Base-by-base conservation (phyloP, 345 rosid genomes). In the Corchorus olitorius region DNA sequence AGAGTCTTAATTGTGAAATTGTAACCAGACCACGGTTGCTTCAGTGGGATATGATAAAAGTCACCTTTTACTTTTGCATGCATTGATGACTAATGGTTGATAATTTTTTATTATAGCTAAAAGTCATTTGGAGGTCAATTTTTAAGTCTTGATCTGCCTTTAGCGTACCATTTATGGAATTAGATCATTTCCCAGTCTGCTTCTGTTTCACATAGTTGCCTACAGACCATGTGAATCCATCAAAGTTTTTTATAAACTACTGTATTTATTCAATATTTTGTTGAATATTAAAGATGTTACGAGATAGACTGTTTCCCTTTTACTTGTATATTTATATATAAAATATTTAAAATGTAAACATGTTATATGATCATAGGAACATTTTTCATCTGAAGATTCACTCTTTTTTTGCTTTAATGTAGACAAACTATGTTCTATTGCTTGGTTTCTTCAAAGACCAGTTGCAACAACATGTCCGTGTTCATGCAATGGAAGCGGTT, bases 401-500 rank as follows among this genome's bases (percentile, higher is more conserved):
- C 75, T 49, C 20, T 56, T 70, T 82, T 62, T 37, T 37, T 27
- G 56, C 78, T 81, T 77, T 81, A 69, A 27, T 87, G 86, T 80
- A 93, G 94, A 86, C 94, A 56, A 93, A 93, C 83, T 93, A 91
- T 80, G 89, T 86, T 77, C 84, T 93, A 27, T 74, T 91, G 75
- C 89, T 91, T 77, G 89, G 93, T 81, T 85, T 92, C 75, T 87
- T 93, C 62, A 93, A 89, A 89, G 96, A 93, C 16, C 93, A 93
- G 84, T 83, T 93, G 79, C 96, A 91, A 78, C 94, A 93, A 77
- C 97, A 93, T 72, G 94, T 93, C 53, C 88, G 96, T 55, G 93
- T 91, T 34, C 96, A 93, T 81, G 97, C 97, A 35, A 91, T 92
- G 95, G 96, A 93, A 85, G 96, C 96, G 33, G 93, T 91, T 33